Conservation (phyloP, 495 filamentous ascomycete species). For the Aspergillus cavernicola region DNA sequence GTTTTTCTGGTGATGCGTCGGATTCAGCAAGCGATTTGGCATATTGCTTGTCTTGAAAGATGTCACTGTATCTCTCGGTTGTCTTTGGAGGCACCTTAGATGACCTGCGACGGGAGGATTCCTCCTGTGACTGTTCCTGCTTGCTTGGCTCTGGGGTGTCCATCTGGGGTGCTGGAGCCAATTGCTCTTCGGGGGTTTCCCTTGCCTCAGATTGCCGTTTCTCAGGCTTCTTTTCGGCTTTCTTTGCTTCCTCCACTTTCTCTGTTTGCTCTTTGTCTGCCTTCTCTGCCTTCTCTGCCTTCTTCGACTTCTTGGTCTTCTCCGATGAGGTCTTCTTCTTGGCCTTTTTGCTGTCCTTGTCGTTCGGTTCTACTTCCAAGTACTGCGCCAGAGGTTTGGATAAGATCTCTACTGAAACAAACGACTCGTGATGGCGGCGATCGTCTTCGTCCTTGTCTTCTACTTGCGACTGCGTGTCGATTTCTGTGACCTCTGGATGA, state of each 20-base stretch:
- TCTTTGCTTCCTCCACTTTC: conserved; percentile 15
- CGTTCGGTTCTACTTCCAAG: conserved; percentile 28
- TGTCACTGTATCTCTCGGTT: conserved; percentile 42
- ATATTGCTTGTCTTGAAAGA: conserved; percentile 39
- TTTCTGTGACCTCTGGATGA: neutral
- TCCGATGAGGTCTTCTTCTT: conserved; percentile 46
- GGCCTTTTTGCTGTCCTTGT: conserved; percentile 26
- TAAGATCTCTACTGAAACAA: conserved; percentile 34
- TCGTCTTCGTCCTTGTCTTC: conserved; percentile 39
- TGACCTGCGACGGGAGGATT: conserved; percentile 25
- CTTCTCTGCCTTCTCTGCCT: conserved; percentile 42
- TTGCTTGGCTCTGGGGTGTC: conserved; percentile 26
- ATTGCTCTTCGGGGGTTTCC: neutral
- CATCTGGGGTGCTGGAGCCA: conserved; percentile 2
- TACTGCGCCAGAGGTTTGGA: conserved; percentile 34
- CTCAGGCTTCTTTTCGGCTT: conserved; percentile 20
- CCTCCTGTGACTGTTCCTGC: conserved; percentile 21
- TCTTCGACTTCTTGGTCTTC: conserved; percentile 37
- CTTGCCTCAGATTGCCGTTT: conserved; percentile 19
- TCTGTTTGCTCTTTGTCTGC: conserved; percentile 44
- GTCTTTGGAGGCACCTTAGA: conserved; percentile 41
- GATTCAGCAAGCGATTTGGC: conserved; percentile 29
- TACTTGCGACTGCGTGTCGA: neutral
- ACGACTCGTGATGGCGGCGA: conserved; percentile 33
- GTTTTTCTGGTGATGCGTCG: conserved; percentile 9